These are phyloP conservation scores for Botrytis sinoallii DNA, from an alignment of 2,329 filamentous ascomycete species.

Conservation along the genomic window DNA sequence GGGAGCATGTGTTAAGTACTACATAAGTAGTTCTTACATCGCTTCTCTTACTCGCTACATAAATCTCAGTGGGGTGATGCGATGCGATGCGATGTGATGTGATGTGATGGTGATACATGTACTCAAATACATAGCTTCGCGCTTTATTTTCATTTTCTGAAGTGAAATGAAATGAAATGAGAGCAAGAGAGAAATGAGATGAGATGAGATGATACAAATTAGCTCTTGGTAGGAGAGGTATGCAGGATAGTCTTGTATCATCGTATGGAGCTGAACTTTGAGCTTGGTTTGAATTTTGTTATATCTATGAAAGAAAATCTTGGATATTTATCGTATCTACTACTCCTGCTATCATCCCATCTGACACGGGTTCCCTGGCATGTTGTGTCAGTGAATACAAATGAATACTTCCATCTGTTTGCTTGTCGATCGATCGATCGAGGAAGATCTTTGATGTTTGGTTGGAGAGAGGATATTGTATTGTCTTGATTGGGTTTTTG, in stretches of 20 bases:
- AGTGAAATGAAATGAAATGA: too few species aligned
- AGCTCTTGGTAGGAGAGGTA: neutral
- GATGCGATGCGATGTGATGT: neutral
- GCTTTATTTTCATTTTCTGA: too few species aligned
- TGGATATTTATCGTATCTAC: neutral
- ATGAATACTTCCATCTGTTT: neutral
- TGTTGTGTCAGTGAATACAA: accelerated
- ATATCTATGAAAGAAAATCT: too few species aligned
- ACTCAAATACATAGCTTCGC: neutral
- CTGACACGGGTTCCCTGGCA: neutral
- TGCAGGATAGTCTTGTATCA: neutral
- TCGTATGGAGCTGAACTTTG: neutral
- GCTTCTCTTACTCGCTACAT: too few species aligned
- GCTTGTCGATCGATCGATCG: neutral
- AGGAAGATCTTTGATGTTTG: neutral
- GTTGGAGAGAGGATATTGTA: neutral
- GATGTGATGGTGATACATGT: neutral
- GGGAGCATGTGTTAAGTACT: too few species aligned
- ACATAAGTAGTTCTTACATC: too few species aligned
- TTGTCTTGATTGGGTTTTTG: too few species aligned
- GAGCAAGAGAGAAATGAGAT: neutral
- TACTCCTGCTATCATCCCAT: accelerated
- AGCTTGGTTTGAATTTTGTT: too few species aligned
- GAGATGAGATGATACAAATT: neutral
- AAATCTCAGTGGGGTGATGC: too few species aligned